A percentile compares a stretch with the other conserved stretches of the same genome.
These are phyloP conservation scores for Colletotrichum agaves DNA, from an alignment of 2,329 filamentous ascomycete genomes.

Conservation along the genomic window DNA sequence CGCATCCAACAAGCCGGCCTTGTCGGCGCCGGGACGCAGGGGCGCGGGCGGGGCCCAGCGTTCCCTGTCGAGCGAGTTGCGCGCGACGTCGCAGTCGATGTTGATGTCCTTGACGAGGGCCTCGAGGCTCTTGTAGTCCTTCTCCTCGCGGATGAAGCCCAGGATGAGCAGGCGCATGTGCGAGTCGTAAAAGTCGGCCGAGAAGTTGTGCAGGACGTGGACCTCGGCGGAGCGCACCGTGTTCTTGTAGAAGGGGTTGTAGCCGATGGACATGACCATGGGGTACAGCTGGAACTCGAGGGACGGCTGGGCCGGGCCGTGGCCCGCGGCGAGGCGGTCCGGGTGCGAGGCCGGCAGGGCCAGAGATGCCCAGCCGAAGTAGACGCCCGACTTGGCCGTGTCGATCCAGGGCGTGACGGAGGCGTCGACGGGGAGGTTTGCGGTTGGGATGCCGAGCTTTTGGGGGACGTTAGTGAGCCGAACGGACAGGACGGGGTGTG, in stretches of 20 bases:
- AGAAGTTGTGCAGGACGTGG: conserved; percentile 84
- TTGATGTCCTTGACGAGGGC: conserved; percentile 88
- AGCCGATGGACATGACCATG: conserved; percentile 94
- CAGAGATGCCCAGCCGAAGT: conserved; percentile 91
- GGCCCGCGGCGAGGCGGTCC: conserved; percentile 44
- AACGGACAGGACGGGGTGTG: neutral
- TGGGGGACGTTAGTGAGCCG: conserved; percentile 20
- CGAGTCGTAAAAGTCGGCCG: conserved; percentile 84
- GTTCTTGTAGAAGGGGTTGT: conserved; percentile 98
- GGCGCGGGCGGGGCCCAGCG: conserved; percentile 64
- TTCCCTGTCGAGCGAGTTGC: conserved; percentile 74
- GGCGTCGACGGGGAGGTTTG: conserved; percentile 84
- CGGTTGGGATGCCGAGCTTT: conserved; percentile 96
- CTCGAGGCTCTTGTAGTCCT: conserved; percentile 86
- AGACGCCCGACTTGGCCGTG: conserved; percentile 80
- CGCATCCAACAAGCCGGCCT: conserved; percentile 48
- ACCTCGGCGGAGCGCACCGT: conserved; percentile 87
- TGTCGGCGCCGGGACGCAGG: conserved; percentile 38
- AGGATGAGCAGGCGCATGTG: conserved; percentile 83
- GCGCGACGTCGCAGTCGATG: conserved; percentile 86
- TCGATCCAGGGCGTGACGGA: conserved; percentile 69
- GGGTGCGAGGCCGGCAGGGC: conserved; percentile 64
- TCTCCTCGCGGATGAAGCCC: conserved; percentile 90
- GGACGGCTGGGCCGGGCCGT: conserved; percentile 42
- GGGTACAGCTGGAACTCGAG: conserved; percentile 67